A percentile compares a stretch with the other conserved stretches of the same genome.
phyloP scores from a whole-genome alignment of 139 green algal species.

The Yamagishiella unicocca region DNA sequence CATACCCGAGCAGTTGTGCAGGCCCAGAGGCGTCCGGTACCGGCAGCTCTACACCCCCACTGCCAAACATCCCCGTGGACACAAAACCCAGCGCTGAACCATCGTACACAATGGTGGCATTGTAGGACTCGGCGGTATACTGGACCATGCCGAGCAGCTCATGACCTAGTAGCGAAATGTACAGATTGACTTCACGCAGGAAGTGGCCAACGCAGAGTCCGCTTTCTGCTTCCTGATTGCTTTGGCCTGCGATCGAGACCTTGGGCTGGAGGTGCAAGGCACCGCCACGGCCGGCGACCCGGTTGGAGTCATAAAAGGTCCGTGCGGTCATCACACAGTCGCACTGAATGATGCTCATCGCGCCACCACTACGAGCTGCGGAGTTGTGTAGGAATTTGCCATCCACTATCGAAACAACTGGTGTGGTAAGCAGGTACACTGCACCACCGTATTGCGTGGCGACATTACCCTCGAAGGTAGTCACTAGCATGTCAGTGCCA shows the following conservation, averaged over 20 bases:
- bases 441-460: background rate
- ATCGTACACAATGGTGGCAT: slow-evolving; percentile 36
- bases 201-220: slow-evolving; percentile 14
- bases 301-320: background rate
- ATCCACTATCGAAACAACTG: background rate
- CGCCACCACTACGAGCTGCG: background rate
- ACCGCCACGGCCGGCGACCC: background rate
- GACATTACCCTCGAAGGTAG: background rate
- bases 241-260: background rate
- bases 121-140: background rate
- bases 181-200: background rate
- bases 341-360: background rate
- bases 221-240: background rate
- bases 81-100: background rate
- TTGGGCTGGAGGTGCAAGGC: slow-evolving; percentile 22
- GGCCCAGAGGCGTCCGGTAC: background rate
- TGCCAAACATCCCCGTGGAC: background rate
- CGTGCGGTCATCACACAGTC: background rate
- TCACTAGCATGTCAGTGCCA: background rate
- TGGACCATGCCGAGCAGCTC: background rate
- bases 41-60: background rate
- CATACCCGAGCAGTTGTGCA: background rate
- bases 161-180: background rate
- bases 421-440: background rate
- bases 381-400: background rate